phyloP scores from a whole-genome alignment of 768 basidiomycete species.

The Leccinum longicurvipes region DNA sequence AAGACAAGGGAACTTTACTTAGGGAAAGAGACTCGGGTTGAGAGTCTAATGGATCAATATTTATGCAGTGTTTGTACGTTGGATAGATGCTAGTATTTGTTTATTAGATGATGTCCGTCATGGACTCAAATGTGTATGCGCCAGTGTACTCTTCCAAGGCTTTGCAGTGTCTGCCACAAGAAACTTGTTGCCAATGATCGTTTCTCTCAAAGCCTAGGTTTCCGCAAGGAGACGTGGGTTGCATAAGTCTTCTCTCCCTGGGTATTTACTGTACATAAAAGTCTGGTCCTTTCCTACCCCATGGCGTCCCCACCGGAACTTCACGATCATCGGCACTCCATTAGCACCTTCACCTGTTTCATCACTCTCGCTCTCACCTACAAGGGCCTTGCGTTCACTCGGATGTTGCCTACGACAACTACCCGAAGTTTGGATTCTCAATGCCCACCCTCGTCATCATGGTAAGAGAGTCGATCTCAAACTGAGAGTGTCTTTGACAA shows the following conservation, averaged over 20 bases:
- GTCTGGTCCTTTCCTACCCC: neutral
- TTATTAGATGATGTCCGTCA: neutral
- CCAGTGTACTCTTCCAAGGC: neutral
- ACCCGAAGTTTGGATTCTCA: slow-evolving; percentile 32
- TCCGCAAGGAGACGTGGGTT: too few species aligned
- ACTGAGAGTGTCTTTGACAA: slow-evolving; percentile 28
- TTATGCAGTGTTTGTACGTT: neutral
- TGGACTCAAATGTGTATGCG: neutral
- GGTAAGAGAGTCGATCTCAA: slow-evolving; percentile 24
- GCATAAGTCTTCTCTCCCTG: too few species aligned
- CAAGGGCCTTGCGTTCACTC: slow-evolving; percentile 29
- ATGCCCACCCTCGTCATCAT: slow-evolving; percentile 30
- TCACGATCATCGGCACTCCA: slow-evolving; percentile 32
- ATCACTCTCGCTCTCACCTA: slow-evolving; percentile 28
- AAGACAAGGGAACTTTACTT: neutral
- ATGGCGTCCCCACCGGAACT: slow-evolving; percentile 15
- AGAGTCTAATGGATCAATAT: neutral
- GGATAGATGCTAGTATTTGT: neutral
- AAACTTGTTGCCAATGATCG: too few species aligned
- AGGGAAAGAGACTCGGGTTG: neutral
- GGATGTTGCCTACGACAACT: slow-evolving; percentile 24
- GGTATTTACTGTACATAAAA: slow-evolving; percentile 1
- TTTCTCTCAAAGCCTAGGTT: too few species aligned
- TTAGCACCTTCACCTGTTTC: slow-evolving; percentile 33
- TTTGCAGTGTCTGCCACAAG: too few species aligned